Conservation (phyloP, 2,329 filamentous ascomycete genomes). For the Venturia effusa region DNA sequence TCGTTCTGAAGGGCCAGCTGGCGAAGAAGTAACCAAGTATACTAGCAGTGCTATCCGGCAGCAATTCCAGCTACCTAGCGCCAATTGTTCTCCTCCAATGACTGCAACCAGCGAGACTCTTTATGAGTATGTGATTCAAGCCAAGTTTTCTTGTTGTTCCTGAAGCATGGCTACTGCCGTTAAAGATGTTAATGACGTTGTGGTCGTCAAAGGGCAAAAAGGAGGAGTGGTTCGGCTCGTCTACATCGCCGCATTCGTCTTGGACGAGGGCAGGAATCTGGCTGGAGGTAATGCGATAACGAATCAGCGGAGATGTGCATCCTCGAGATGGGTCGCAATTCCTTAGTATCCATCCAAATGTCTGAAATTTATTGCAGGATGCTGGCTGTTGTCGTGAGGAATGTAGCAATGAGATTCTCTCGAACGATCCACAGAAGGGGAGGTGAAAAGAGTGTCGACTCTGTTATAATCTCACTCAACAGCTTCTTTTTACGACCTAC, state of each 20-base stretch:
- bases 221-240: conserved; percentile 23
- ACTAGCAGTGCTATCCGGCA: not conserved
- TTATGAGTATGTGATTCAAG: not conserved
- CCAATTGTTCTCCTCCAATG: not conserved
- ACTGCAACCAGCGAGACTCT: not conserved
- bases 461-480: conserved; percentile 32
- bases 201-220: conserved; percentile 24
- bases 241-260: conserved; percentile 11
- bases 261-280: not conserved
- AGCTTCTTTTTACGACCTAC: conserved; percentile 20
- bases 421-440: conserved; percentile 38
- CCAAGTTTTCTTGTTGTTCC: conserved; percentile 9
- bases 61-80: not conserved
- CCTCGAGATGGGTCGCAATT: conserved; percentile 18
- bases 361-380: conserved; percentile 34
- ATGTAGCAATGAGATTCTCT: conserved; percentile 34
- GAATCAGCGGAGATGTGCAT: not conserved
- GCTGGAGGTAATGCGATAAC: not conserved
- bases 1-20: not conserved
- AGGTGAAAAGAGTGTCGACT: conserved; percentile 32
- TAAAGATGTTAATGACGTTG: conserved; percentile 24
- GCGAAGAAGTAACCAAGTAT: too few relatives aligned
- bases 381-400: conserved; percentile 31
- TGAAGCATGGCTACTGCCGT: conserved; percentile 3
- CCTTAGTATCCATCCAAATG: conserved; percentile 32